A percentile compares a stretch with the other conserved stretches of the same genome.
phyloP scores from a whole-genome alignment of 345 rosid genomes.

The Camelina sativa region DNA sequence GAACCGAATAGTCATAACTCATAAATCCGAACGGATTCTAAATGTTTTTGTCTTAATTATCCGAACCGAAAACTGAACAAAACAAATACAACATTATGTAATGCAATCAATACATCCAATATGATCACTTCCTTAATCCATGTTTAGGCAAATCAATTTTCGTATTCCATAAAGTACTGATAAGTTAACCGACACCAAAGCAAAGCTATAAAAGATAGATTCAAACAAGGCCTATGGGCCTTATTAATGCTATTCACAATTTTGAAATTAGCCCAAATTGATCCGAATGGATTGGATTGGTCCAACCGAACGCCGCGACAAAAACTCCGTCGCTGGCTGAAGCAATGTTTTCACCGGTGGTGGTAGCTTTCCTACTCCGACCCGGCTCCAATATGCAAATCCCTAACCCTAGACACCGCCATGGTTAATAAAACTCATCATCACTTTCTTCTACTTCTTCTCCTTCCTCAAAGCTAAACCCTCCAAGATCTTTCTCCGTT shows the following conservation, averaged over 20 bases:
- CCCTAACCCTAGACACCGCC: slow-evolving; percentile 33
- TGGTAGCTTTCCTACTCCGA: slow-evolving; percentile 37
- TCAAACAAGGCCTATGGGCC: background rate
- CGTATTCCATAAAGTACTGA: too few relatives aligned
- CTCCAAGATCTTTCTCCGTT: slow-evolving; percentile 1
- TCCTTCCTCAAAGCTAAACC: background rate
- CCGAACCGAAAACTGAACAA: too few relatives aligned
- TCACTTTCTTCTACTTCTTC: background rate
- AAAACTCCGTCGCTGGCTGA: slow-evolving; percentile 39
- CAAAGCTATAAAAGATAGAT: too few relatives aligned
- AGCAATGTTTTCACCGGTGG: slow-evolving; percentile 39
- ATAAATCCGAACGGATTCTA: too few relatives aligned
- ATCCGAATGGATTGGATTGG: background rate
- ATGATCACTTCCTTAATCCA: too few relatives aligned
- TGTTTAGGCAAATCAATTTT: too few relatives aligned
- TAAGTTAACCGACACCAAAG: too few relatives aligned
- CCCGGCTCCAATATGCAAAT: slow-evolving; percentile 27
- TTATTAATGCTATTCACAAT: background rate
- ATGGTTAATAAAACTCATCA: slow-evolving; percentile 14
- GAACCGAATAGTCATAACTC: too few relatives aligned
- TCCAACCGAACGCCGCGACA: slow-evolving; percentile 37
- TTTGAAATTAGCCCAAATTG: background rate
- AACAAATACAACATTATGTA: too few relatives aligned
- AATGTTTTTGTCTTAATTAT: too few relatives aligned
- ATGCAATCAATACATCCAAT: too few relatives aligned